Conservation (phyloP, 495 filamentous ascomycete species). For the Aspergillus sclerotioniger region DNA sequence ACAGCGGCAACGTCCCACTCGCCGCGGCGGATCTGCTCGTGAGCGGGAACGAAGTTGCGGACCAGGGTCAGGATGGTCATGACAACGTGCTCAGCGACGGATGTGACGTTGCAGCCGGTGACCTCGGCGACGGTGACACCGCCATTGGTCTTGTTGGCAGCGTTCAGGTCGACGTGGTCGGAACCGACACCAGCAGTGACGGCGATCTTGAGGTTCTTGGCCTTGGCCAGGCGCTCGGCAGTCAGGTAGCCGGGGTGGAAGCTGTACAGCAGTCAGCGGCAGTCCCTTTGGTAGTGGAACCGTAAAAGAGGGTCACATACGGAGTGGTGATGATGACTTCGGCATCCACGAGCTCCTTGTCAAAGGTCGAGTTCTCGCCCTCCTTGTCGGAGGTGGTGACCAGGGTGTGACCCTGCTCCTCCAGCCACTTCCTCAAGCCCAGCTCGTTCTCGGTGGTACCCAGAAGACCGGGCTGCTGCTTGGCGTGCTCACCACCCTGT, state of each 20-base stretch:
- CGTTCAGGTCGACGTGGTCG: conserved; percentile 95
- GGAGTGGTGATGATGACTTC: conserved; percentile 99
- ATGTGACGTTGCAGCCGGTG: conserved; percentile 90
- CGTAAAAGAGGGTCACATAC: conserved; percentile 49
- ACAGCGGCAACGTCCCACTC: conserved; percentile 95
- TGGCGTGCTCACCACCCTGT: conserved; percentile 67
- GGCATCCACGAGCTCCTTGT: conserved; percentile 91
- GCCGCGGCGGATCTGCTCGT: conserved; percentile 84
- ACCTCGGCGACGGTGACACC: conserved; percentile 97
- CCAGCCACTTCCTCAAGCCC: conserved; percentile 92
- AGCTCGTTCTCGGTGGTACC: conserved; percentile 98
- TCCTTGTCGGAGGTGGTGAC: conserved; percentile 98
- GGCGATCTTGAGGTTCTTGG: conserved; percentile 97
- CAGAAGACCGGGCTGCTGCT: conserved; percentile 78
- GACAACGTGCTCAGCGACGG: conserved; percentile 90
- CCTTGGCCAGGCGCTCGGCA: conserved; percentile 92
- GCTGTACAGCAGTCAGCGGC: conserved; percentile 47
- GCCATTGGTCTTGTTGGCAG: conserved; percentile 97
- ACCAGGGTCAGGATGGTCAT: conserved; percentile 98
- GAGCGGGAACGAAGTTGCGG: conserved; percentile 96
- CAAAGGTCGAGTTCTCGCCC: conserved; percentile 87
- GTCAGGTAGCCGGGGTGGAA: conserved; percentile 99
- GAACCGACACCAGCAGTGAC: conserved; percentile 97
- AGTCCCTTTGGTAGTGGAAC: neutral
- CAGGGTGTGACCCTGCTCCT: conserved; percentile 90